Evolutionary conservation across 163 green algal species (phyloP).

Genomic region (Scenedesmus sp.): DNA sequence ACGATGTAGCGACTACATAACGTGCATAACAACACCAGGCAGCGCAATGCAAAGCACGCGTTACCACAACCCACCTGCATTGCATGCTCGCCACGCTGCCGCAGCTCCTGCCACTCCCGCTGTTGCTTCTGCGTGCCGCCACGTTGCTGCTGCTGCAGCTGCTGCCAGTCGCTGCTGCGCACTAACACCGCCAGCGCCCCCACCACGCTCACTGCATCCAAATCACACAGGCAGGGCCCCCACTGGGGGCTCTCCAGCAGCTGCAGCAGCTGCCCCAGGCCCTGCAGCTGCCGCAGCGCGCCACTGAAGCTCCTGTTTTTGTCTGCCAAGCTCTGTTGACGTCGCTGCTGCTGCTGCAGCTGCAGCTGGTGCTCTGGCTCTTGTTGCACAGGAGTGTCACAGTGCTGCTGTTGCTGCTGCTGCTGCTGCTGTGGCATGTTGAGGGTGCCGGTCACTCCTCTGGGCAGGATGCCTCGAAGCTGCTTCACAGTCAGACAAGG

Average conservation of each 20-base stretch:
- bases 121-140: not conserved
- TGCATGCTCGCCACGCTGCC: not conserved
- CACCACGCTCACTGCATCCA: conserved; percentile 36
- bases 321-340: not conserved
- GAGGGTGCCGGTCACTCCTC: not conserved
- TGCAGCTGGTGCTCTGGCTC: not conserved
- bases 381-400: not conserved
- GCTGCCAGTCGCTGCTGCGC: conserved; percentile 23
- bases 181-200: conserved; percentile 28
- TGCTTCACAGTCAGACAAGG: not conserved
- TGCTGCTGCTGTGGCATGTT: conserved; percentile 5
- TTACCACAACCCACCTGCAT: not conserved
- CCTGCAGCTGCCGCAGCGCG: not conserved
- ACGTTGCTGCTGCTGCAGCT: not conserved
- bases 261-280: not conserved
- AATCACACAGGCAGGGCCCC: not conserved
- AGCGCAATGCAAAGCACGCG: no score
- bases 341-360: not conserved
- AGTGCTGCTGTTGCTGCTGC: conserved; percentile 6
- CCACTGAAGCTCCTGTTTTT: conserved; percentile 33
- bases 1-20: not conserved
- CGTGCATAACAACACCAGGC: no score
- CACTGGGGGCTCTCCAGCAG: conserved; percentile 8
- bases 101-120: not conserved
- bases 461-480: not conserved